Percentiles rank a stretch among this genome's conserved stretches.
These are phyloP conservation scores for Silene coronaria DNA, from an alignment of 179 eudicot species.

Conservation along the genomic window DNA sequence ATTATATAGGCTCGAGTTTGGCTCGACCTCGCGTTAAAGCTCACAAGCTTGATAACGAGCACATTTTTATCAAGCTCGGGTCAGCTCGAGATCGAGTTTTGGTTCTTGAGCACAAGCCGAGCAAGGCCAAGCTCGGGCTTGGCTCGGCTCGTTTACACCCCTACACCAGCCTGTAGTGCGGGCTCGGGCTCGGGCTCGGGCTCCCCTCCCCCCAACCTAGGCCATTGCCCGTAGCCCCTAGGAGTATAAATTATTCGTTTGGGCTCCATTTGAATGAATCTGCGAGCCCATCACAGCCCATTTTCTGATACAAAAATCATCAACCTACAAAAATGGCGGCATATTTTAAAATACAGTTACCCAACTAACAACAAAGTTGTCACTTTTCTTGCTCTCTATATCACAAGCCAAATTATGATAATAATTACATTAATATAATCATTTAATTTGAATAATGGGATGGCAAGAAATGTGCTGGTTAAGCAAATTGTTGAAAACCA, in stretches of 20 bases:
- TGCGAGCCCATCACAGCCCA: neutral
- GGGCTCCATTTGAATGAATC: neutral
- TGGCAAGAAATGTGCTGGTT: constrained; percentile 44
- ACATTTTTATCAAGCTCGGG: too few relatives aligned
- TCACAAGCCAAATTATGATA: neutral
- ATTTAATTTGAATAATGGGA: constrained; percentile 28
- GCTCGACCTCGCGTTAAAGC: too few relatives aligned
- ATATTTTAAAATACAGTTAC: constrained; percentile 8
- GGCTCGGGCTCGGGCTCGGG: too few relatives aligned
- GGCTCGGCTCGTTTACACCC: too few relatives aligned
- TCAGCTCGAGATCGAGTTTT: too few relatives aligned
- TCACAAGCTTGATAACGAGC: too few relatives aligned
- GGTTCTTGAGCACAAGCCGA: too few relatives aligned
- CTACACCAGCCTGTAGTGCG: too few relatives aligned
- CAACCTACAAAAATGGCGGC: constrained; percentile 3
- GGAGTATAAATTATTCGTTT: neutral
- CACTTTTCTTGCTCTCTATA: neutral
- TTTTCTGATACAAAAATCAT: neutral
- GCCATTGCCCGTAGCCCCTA: too few relatives aligned
- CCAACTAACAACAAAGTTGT: neutral
- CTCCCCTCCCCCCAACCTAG: too few relatives aligned
- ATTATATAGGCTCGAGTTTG: too few relatives aligned
- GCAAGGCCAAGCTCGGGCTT: too few relatives aligned
- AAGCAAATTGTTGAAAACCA: constrained; percentile 29
- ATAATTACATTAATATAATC: neutral